These are phyloP conservation scores for Penicillium sp. DNA, from an alignment of 2,329 filamentous ascomycete genomes.

Conservation along the genomic window DNA sequence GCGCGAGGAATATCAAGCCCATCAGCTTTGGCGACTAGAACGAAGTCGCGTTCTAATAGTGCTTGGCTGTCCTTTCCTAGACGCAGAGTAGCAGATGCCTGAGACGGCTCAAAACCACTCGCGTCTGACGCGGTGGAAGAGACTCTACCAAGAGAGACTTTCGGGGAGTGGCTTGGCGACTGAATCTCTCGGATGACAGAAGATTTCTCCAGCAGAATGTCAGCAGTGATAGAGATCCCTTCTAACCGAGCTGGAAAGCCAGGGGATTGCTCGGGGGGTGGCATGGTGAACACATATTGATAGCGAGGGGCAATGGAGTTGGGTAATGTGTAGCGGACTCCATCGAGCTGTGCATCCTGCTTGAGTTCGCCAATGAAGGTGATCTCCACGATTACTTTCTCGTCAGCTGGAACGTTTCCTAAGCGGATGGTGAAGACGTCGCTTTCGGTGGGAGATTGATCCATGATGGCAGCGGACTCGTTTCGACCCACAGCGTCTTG, in stretches of 20 bases:
- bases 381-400: conserved; percentile 60
- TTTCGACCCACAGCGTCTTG: conserved; percentile 58
- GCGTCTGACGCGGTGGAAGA: conserved; percentile 42
- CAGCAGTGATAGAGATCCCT: conserved; percentile 57
- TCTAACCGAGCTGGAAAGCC: conserved; percentile 13
- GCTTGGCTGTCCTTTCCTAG: conserved; percentile 36
- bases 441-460: conserved; percentile 59
- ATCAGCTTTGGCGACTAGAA: conserved; percentile 64
- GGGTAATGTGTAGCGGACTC: conserved; percentile 68
- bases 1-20: conserved; percentile 63
- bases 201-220: conserved; percentile 58
- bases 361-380: conserved; percentile 70
- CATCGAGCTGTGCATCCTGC: conserved; percentile 68
- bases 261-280: background rate
- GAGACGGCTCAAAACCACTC: conserved; percentile 53
- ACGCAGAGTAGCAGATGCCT: conserved; percentile 62
- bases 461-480: conserved; percentile 64
- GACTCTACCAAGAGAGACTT: conserved; percentile 62
- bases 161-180: conserved; percentile 68
- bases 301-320: conserved; percentile 68
- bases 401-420: conserved; percentile 64
- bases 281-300: conserved; percentile 36
- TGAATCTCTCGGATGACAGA: conserved; percentile 62
- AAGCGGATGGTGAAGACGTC: conserved; percentile 70
- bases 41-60: conserved; percentile 62